Percentiles rank a stretch among this genome's conserved stretches.
phyloP scores from a whole-genome alignment of 768 basidiomycete genomes.

The Lyophyllum shimeji region DNA sequence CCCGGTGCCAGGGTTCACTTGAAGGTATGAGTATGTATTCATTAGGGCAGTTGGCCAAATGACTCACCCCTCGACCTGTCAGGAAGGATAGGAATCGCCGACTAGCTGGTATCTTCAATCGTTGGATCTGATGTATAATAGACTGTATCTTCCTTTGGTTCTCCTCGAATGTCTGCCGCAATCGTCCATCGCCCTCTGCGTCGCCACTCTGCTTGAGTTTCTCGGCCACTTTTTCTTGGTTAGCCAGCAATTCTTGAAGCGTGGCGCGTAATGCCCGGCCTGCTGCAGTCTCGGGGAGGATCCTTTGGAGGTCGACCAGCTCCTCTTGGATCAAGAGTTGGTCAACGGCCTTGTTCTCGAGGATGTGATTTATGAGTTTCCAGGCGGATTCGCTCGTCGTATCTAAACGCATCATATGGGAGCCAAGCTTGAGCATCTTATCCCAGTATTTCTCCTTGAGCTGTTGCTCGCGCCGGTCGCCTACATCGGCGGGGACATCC shows the following conservation, averaged over 20 bases:
- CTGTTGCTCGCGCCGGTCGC: constrained; percentile 37
- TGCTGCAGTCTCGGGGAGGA: background rate
- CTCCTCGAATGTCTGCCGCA: constrained; percentile 6
- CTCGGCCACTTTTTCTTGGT: constrained; percentile 2
- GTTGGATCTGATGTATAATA: constrained; percentile 6
- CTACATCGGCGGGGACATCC: constrained; percentile 32
- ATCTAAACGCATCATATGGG: constrained; percentile 32
- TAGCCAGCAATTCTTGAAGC: background rate
- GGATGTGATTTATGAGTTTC: constrained; percentile 1
- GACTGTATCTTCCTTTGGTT: constrained; percentile 6
- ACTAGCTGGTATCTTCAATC: constrained; percentile 4
- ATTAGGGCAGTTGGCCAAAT: too few relatives aligned
- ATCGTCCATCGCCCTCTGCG: constrained; percentile 1
- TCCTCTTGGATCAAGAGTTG: background rate
- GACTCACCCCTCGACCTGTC: background rate
- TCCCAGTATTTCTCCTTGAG: constrained; percentile 44
- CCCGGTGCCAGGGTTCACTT: too few relatives aligned
- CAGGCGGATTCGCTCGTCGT: background rate
- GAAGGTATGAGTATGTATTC: too few relatives aligned
- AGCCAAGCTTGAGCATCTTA: constrained; percentile 39
- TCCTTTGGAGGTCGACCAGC: background rate
- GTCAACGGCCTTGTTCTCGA: background rate
- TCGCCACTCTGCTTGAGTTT: background rate
- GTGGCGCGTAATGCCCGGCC: background rate
- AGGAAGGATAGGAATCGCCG: constrained; percentile 4